These are phyloP conservation scores for Entonaema liquescens DNA, from an alignment of 495 filamentous ascomycete genomes.

Conservation along the genomic window DNA sequence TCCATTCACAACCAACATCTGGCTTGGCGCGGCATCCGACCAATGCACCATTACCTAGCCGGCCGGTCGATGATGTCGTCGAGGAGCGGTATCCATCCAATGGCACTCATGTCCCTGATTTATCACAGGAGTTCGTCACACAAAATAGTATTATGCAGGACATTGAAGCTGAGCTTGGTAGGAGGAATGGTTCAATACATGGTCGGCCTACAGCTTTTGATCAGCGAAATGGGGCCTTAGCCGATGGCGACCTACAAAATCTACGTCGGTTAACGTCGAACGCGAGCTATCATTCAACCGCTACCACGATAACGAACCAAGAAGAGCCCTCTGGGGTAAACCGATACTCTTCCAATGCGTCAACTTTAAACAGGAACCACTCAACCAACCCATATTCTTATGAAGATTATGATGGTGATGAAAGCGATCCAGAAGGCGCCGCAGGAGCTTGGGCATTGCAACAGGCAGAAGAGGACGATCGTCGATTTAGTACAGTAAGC, in stretches of 20 bases:
- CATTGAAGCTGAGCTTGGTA: constrained; percentile 60
- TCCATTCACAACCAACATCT: constrained; percentile 41
- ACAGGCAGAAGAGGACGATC: constrained; percentile 86
- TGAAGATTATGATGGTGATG: constrained; percentile 60
- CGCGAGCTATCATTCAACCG: constrained; percentile 57
- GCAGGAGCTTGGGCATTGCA: constrained; percentile 85
- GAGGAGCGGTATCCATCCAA: constrained; percentile 52
- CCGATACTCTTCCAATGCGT: constrained; percentile 59
- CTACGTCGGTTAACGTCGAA: constrained; percentile 51
- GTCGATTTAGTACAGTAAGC: constrained; percentile 59
- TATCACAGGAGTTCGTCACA: constrained; percentile 47
- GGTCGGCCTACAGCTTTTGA: constrained; percentile 40
- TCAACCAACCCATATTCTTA: constrained; percentile 44
- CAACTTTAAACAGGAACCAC: constrained; percentile 56
- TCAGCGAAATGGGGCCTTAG: constrained; percentile 52
- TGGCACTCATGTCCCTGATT: constrained; percentile 25
- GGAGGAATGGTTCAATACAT: constrained; percentile 35
- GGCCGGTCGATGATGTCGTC: constrained; percentile 55
- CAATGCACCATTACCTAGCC: constrained; percentile 62
- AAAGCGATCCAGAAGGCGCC: constrained; percentile 90
- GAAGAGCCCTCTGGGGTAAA: constrained; percentile 47
- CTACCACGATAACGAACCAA: constrained; percentile 53
- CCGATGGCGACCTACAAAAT: constrained; percentile 54
- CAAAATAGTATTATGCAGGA: constrained; percentile 64
- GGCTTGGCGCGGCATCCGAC: constrained; percentile 62